phyloP scores from a whole-genome alignment of 2,329 filamentous ascomycete species.

The Xylariales sp. region DNA sequence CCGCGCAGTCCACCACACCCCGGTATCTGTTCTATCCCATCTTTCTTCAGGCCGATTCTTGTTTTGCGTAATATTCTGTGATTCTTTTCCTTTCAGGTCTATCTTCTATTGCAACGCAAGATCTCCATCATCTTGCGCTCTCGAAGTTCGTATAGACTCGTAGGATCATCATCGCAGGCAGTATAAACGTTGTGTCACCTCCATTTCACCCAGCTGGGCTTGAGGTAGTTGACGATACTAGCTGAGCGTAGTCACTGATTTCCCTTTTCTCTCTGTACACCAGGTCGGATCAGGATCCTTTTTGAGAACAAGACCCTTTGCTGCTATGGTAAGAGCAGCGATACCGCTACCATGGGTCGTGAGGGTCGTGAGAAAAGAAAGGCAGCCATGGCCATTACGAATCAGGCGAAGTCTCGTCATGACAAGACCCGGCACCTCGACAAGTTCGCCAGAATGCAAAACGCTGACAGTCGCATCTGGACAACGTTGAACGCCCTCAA shows the following conservation, averaged over 20 bases:
- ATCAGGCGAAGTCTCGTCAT: slow-evolving; percentile 21
- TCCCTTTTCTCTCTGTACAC: slow-evolving; percentile 14
- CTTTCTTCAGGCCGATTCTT: no score
- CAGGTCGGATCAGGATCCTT: slow-evolving; percentile 12
- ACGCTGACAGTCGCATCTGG: slow-evolving; percentile 23
- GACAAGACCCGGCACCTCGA: no score
- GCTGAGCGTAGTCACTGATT: slow-evolving; percentile 5
- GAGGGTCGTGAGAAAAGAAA: slow-evolving; percentile 29
- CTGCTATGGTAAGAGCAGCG: slow-evolving; percentile 29
- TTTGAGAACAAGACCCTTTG: slow-evolving; percentile 1
- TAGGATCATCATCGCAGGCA: slow-evolving; percentile 6
- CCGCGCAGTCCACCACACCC: no score
- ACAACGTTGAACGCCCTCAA: slow-evolving; percentile 26
- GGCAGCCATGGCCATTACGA: slow-evolving; percentile 22
- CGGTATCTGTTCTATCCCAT: no score
- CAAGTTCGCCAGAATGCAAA: slow-evolving; percentile 24
- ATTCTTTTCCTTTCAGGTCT: slow-evolving; percentile 6
- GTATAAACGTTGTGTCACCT: slow-evolving; percentile 4
- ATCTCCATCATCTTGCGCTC: slow-evolving; percentile 5
- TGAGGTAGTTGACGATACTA: slow-evolving; percentile 3
- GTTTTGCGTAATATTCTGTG: no score
- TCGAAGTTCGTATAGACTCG: slow-evolving; percentile 7
- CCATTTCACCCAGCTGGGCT: slow-evolving; percentile 7
- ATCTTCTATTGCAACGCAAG: slow-evolving; percentile 7
- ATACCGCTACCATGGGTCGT: slow-evolving; percentile 25